Conservation (phyloP, 2,329 filamentous ascomycete species). For the Albifimbria verrucaria region DNA sequence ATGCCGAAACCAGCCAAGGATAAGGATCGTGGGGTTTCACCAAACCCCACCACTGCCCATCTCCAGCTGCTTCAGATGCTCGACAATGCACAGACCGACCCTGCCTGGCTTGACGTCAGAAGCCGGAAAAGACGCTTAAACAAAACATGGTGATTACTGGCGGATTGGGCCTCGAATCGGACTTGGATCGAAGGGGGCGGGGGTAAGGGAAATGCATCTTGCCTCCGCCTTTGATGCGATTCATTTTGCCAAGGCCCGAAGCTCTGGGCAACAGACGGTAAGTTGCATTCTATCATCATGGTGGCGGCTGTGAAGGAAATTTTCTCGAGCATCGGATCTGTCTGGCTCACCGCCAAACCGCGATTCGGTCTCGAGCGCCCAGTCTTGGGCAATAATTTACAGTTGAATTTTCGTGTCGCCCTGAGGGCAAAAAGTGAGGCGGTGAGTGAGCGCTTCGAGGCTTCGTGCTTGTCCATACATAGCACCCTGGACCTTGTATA, state of each 20-base stretch:
- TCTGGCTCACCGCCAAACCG: background rate
- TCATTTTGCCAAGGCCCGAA: background rate
- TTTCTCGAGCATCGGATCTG: too few relatives aligned
- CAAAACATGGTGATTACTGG: too few relatives aligned
- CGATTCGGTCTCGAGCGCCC: background rate
- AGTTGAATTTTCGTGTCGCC: background rate
- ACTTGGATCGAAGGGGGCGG: too few relatives aligned
- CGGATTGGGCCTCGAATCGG: too few relatives aligned
- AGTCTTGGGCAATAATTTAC: too few relatives aligned
- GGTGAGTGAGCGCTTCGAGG: background rate
- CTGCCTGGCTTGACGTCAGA: too few relatives aligned
- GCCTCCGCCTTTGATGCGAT: too few relatives aligned
- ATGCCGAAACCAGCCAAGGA: background rate
- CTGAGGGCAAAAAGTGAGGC: background rate
- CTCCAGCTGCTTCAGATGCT: background rate
- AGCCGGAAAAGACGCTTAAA: too few relatives aligned
- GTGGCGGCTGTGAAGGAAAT: too few relatives aligned
- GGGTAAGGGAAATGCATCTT: too few relatives aligned
- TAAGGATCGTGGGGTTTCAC: background rate
- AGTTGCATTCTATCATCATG: too few relatives aligned
- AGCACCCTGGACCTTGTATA: background rate
- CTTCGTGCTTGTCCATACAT: background rate
- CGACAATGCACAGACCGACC: too few relatives aligned
- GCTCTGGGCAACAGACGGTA: background rate
- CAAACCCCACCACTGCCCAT: background rate